These are phyloP conservation scores for Xylaria sp. DNA, from an alignment of 2,329 filamentous ascomycete species.

Conservation along the genomic window DNA sequence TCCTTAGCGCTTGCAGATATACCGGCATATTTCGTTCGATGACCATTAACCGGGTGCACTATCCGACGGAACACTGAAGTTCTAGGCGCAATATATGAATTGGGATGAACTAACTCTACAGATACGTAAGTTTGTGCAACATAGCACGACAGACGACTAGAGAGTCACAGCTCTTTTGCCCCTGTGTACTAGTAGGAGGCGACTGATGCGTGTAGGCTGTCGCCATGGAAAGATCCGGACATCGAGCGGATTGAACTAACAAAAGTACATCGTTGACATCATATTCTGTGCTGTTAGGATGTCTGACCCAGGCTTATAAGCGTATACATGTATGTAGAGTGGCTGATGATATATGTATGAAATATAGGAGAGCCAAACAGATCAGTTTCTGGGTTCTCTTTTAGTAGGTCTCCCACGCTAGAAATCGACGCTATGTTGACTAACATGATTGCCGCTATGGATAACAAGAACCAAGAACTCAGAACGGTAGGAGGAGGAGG, in stretches of 20 bases:
- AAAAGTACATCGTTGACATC: neutral
- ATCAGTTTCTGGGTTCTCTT: neutral
- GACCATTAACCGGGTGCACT: conserved; percentile 38
- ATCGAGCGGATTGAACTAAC: conserved; percentile 2
- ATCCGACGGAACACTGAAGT: conserved; percentile 27
- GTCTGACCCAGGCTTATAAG: neutral
- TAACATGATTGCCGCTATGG: neutral
- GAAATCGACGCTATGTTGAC: neutral
- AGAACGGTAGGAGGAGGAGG: neutral
- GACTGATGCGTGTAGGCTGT: conserved; percentile 6
- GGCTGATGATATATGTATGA: neutral
- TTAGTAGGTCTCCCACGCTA: neutral
- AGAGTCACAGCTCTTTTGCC: neutral
- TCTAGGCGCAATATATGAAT: conserved; percentile 10
- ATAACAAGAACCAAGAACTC: neutral
- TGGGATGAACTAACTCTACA: conserved; percentile 17
- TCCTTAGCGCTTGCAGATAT: neutral
- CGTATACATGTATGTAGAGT: too few species aligned
- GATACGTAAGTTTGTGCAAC: conserved; percentile 32
- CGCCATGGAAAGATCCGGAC: neutral
- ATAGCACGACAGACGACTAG: conserved; percentile 30
- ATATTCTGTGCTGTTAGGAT: neutral
- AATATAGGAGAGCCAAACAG: neutral
- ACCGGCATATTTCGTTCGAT: neutral
- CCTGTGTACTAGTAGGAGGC: neutral